Base-by-base conservation (phyloP, 2,329 filamentous ascomycete genomes). In the Ophiostoma tasmaniense region DNA sequence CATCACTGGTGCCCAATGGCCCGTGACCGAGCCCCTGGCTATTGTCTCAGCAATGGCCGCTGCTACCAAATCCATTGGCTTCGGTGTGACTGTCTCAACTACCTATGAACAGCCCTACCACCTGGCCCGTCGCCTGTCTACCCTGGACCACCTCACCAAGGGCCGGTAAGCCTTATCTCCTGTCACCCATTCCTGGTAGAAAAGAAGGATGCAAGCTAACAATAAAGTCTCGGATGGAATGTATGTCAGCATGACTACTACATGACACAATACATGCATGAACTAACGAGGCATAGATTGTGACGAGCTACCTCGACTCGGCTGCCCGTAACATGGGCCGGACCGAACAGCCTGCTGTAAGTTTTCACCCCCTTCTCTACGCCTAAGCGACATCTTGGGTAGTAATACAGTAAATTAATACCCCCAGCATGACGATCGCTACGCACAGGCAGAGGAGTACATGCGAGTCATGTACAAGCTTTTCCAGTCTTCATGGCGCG, bases 1-100 rank as follows among this genome's bases (percentile, higher is more conserved):
- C 66, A 76, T 81, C 0, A 85, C 86, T 0, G 89, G 87, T 1
- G 86, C 88, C 0, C 89, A 91, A 76, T 90, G 87, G 83, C 89
- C 89, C 0, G 86, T 90, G n/a, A 90, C 89, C 70, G 88, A 91
- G 75, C 88, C 88, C 0, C 74, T 90, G 1, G 81, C 83, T 3
- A 82, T 87, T 5, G 61, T 73, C 20, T 69, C 70, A 13, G 71
- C 71, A 33, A 73, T 73, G 72, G 72, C 72, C 1, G 70, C 72
- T 0, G 72, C 68, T 0, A 73, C 72, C 14, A 70, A 71, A 55
- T 71, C 52, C 33, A 70, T 73, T 14, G 70, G 70, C n/a, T 73
- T 73, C 64, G 72, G 70, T 28, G 68, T 73, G 10, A 73, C 72
- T 3, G 66, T 69, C 8, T 67, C 70, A 1, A 73, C 72, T 0